These are phyloP conservation scores for Jackrogersella minutella DNA, from an alignment of 495 filamentous ascomycete species.

Conservation along the genomic window DNA sequence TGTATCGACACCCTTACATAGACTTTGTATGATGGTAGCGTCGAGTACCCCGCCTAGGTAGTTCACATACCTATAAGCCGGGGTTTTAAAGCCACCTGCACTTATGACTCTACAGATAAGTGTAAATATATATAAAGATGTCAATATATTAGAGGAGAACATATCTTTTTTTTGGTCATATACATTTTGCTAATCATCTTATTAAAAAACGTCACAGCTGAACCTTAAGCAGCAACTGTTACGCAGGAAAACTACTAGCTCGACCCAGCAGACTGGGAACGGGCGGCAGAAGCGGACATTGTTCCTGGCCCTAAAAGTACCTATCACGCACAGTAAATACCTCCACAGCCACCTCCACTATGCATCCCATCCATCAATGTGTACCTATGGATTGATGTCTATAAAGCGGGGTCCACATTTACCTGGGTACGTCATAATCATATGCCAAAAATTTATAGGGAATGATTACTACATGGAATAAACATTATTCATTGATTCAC, in stretches of 20 bases:
- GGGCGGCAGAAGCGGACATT: slow-evolving; percentile 25
- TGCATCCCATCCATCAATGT: neutral
- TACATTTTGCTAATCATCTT: too few relatives aligned
- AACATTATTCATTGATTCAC: neutral
- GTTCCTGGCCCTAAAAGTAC: slow-evolving; percentile 1
- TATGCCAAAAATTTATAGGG: slow-evolving; percentile 25
- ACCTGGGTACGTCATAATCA: slow-evolving; percentile 33
- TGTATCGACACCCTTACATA: neutral
- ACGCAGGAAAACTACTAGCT: slow-evolving; percentile 3
- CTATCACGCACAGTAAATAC: neutral
- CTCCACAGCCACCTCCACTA: too few relatives aligned
- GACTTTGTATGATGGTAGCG: neutral
- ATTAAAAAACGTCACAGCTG: too few relatives aligned
- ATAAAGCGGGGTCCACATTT: too few relatives aligned
- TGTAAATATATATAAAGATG: too few relatives aligned
- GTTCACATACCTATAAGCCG: neutral
- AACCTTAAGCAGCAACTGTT: too few relatives aligned
- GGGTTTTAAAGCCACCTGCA: too few relatives aligned
- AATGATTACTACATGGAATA: neutral
- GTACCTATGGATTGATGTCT: too few relatives aligned
- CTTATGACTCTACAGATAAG: too few relatives aligned
- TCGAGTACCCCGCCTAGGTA: slow-evolving; percentile 10
- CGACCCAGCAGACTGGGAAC: slow-evolving; percentile 6
- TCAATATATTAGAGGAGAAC: too few relatives aligned
- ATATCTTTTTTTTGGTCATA: too few relatives aligned